A percentile compares a stretch with the other conserved stretches of the same genome.
These are phyloP conservation scores for Daldinia sp. DNA, from an alignment of 2,329 filamentous ascomycete species.

Conservation along the genomic window DNA sequence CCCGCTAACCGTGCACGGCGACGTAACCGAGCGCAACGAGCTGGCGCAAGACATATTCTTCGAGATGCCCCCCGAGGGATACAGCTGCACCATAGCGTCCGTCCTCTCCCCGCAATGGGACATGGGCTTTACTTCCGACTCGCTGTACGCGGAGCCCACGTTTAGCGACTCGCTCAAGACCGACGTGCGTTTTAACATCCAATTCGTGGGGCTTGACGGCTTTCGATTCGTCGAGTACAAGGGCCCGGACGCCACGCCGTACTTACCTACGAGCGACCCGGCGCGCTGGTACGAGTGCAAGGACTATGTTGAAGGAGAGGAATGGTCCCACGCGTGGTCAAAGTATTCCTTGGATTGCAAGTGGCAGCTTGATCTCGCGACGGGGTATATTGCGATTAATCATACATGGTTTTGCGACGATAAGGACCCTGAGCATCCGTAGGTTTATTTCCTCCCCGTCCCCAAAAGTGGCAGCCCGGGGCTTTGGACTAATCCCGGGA, in stretches of 20 bases:
- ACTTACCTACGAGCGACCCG: conserved; percentile 20
- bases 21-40: conserved; percentile 15
- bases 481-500: not conserved
- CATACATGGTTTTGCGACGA: conserved; percentile 35
- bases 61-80: conserved; percentile 24
- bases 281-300: conserved; percentile 31
- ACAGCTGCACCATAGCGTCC: conserved; percentile 35
- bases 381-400: conserved; percentile 31
- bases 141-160: conserved; percentile 7
- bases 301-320: conserved; percentile 2
- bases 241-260: conserved; percentile 14
- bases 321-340: conserved; percentile 14
- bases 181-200: conserved; percentile 2
- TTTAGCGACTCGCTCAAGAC: conserved; percentile 5
- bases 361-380: conserved; percentile 34
- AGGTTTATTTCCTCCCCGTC: not conserved
- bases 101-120: conserved; percentile 31
- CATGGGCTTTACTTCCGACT: conserved; percentile 3
- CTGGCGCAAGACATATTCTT: conserved; percentile 19
- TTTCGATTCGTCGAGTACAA: conserved; percentile 8
- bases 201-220: conserved; percentile 17
- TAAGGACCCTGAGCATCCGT: conserved; percentile 30
- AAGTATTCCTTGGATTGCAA: conserved; percentile 23
- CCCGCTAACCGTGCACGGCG: conserved; percentile 12
- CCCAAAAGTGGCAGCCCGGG: too few species aligned